These are phyloP conservation scores for Apiospora malaysiana DNA, from an alignment of 2,329 filamentous ascomycete species.

Conservation along the genomic window DNA sequence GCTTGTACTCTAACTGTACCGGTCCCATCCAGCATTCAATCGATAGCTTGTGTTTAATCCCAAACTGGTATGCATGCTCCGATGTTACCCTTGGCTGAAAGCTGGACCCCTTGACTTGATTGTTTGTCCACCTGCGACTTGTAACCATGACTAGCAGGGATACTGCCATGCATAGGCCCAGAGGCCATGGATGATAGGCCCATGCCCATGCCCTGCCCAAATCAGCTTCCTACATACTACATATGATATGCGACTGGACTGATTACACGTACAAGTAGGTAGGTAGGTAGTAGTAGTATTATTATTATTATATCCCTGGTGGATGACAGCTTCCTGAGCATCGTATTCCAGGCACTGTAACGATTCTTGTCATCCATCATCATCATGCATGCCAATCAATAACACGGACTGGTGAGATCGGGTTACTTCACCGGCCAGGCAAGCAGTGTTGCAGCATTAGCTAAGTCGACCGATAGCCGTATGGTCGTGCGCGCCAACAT, in stretches of 20 bases:
- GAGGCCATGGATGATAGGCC: background rate
- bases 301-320: slow-evolving; percentile 1
- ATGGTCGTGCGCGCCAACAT: background rate
- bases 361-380: background rate
- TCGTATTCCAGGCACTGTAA: background rate
- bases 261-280: background rate
- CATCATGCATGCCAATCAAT: background rate
- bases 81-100: slow-evolving; percentile 21
- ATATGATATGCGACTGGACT: no score
- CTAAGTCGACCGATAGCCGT: background rate
- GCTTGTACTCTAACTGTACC: background rate
- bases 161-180: slow-evolving; percentile 4
- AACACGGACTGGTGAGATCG: background rate
- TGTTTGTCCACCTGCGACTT: background rate
- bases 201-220: background rate
- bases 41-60: slow-evolving; percentile 22
- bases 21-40: slow-evolving; percentile 11
- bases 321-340: background rate
- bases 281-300: no score
- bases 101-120: slow-evolving; percentile 18
- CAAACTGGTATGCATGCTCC: slow-evolving; percentile 23
- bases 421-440: background rate
- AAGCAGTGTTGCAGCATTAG: background rate
- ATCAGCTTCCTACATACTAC: background rate
- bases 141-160: slow-evolving; percentile 15